Evolutionary conservation across 2,329 filamentous ascomycete species (phyloP).

Genomic region (Nothopassalora personata): DNA sequence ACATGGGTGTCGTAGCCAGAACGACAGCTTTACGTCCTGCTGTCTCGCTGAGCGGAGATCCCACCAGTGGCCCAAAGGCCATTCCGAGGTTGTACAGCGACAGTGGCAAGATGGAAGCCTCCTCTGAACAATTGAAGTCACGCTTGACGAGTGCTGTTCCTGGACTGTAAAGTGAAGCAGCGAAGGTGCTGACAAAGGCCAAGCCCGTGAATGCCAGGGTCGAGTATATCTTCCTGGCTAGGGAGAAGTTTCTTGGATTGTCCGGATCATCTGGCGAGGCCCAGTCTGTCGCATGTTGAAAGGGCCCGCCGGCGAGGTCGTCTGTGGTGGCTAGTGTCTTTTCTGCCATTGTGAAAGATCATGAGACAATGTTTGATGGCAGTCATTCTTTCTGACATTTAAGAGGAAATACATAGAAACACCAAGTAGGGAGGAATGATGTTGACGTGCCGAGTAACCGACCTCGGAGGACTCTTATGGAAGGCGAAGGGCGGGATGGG

Average conservation of each 20-base stretch:
- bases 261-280: constrained; percentile 24
- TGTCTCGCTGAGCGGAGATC: constrained; percentile 36
- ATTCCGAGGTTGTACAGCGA: constrained; percentile 36
- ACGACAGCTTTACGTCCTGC: constrained; percentile 35
- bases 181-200: constrained; percentile 31
- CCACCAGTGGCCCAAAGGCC: constrained; percentile 34
- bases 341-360: background rate
- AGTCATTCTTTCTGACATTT: background rate
- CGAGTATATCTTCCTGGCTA: constrained; percentile 18
- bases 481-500: constrained; percentile 3
- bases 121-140: constrained; percentile 26
- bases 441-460: constrained; percentile 7
- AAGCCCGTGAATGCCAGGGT: constrained; percentile 26
- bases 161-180: constrained; percentile 30
- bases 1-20: constrained; percentile 32
- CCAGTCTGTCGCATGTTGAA: constrained; percentile 26
- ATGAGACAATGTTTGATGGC: background rate
- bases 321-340: background rate
- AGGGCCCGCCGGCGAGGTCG: background rate
- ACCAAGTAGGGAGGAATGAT: background rate
- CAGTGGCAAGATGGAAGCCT: constrained; percentile 32
- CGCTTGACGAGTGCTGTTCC: constrained; percentile 21
- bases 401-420: background rate
- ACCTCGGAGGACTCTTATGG: background rate
- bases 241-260: constrained; percentile 31